Evolutionary conservation across 164 flowering plant species (phyloP).

Genomic region (Aristolochia contorta): DNA sequence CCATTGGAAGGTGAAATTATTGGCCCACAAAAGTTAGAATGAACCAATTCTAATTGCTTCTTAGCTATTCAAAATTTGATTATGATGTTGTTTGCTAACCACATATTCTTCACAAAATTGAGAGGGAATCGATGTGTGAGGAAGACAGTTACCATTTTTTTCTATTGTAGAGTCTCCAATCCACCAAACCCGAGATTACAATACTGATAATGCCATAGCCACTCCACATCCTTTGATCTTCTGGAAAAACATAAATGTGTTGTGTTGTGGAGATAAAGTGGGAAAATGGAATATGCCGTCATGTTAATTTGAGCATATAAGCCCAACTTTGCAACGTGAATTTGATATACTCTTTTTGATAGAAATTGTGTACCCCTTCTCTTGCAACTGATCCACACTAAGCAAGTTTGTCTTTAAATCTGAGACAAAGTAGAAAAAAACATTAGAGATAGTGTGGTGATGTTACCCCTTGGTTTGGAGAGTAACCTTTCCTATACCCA

Average conservation of each 20-base stretch:
- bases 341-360: background rate
- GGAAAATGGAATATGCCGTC: background rate
- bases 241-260: background rate
- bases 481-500: background rate
- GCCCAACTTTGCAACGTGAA: background rate
- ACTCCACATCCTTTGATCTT: background rate
- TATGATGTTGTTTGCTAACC: too few species aligned
- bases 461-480: background rate
- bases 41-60: too few species aligned
- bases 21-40: background rate
- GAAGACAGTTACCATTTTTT: background rate
- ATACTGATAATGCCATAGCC: background rate
- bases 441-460: background rate
- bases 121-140: background rate
- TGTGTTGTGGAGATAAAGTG: background rate
- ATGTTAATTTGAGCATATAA: background rate
- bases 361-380: background rate
- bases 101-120: background rate
- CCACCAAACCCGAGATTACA: background rate
- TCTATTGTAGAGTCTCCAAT: background rate
- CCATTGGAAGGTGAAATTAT: background rate
- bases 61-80: too few species aligned
- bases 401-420: background rate
- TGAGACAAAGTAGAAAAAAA: background rate
- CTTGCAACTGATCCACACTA: background rate